Percentiles rank a stretch among this genome's conserved stretches.
Evolutionary conservation across 495 filamentous ascomycete genomes (phyloP).

Genomic region (Aspergillus hancockii): DNA sequence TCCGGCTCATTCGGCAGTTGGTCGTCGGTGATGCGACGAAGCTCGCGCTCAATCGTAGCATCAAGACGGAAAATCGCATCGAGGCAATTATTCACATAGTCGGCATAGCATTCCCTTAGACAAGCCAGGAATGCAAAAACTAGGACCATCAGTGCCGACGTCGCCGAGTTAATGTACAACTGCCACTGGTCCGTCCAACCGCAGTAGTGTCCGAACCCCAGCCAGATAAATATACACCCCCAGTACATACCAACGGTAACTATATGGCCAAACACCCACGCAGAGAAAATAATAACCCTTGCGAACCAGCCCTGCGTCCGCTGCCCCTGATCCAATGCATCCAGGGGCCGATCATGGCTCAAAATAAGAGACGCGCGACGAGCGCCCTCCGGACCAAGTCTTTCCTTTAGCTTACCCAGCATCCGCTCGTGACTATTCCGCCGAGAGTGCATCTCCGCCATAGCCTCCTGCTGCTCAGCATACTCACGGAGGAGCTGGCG

Average conservation of each 20-base stretch:
- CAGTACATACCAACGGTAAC: conserved; percentile 32
- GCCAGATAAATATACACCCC: conserved; percentile 37
- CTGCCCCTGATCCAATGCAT: background rate
- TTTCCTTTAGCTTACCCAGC: background rate
- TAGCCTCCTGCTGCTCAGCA: conserved; percentile 21
- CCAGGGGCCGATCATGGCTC: conserved; percentile 7
- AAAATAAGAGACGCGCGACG: background rate
- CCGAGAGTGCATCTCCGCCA: conserved; percentile 34
- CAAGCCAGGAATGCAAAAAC: conserved; percentile 39
- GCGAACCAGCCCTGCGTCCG: background rate
- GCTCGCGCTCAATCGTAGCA: conserved; percentile 31
- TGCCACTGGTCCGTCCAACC: conserved; percentile 38
- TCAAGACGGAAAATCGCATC: conserved; percentile 36
- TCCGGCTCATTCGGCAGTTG: conserved; percentile 14
- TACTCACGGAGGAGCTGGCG: conserved; percentile 37
- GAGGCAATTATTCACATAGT: conserved; percentile 30
- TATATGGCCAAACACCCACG: conserved; percentile 30
- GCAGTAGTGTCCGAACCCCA: conserved; percentile 32
- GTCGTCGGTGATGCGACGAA: conserved; percentile 26
- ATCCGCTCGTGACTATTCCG: conserved; percentile 30
- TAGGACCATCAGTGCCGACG: conserved; percentile 36
- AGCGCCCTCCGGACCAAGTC: background rate
- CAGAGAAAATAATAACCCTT: conserved; percentile 10
- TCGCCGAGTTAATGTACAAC: conserved; percentile 41
- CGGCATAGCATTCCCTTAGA: conserved; percentile 36